Conservation (phyloP, 2,329 filamentous ascomycete genomes). For the Magnaporthiopsis incrustans region DNA sequence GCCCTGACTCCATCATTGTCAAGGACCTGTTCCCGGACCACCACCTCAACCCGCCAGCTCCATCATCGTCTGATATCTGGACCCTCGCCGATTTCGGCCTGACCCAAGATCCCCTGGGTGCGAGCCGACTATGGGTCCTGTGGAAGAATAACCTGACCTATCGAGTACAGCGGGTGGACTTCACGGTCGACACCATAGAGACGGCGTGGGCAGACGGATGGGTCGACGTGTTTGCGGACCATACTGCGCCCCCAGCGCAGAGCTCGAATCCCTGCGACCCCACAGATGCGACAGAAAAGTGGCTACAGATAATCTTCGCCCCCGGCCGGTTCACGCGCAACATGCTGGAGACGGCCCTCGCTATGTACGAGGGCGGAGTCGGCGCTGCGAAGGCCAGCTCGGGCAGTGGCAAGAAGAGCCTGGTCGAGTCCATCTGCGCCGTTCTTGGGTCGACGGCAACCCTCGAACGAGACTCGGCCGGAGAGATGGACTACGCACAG, state of each 20-base stretch:
- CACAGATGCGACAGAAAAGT: conserved; percentile 70
- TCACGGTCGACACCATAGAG: conserved; percentile 57
- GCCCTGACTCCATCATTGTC: conserved; percentile 55
- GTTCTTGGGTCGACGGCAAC: conserved; percentile 63
- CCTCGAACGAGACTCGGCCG: conserved; percentile 52
- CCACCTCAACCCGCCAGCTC: conserved; percentile 58
- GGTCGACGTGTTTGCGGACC: conserved; percentile 59
- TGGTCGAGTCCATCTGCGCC: conserved; percentile 70
- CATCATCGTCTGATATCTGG: conserved; percentile 69
- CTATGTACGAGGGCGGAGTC: conserved; percentile 67
- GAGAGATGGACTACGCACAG: conserved; percentile 64
- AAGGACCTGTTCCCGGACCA: conserved; percentile 61
- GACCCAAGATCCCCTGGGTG: conserved; percentile 36
- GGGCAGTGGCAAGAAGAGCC: conserved; percentile 40
- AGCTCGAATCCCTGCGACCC: conserved; percentile 55
- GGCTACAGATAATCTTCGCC: conserved; percentile 75
- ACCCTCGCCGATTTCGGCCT: conserved; percentile 70
- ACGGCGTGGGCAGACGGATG: conserved; percentile 61
- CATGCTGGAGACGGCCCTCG: conserved; percentile 75
- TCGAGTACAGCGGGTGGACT: conserved; percentile 63
- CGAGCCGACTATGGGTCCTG: conserved; percentile 51
- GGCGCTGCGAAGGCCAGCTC: conserved; percentile 29
- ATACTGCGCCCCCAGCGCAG: conserved; percentile 43
- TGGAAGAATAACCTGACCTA: conserved; percentile 83
- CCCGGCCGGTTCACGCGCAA: conserved; percentile 74